These are phyloP conservation scores for Dillenia suffruticosa DNA, from an alignment of 164 flowering plant genomes.

Conservation along the genomic window DNA sequence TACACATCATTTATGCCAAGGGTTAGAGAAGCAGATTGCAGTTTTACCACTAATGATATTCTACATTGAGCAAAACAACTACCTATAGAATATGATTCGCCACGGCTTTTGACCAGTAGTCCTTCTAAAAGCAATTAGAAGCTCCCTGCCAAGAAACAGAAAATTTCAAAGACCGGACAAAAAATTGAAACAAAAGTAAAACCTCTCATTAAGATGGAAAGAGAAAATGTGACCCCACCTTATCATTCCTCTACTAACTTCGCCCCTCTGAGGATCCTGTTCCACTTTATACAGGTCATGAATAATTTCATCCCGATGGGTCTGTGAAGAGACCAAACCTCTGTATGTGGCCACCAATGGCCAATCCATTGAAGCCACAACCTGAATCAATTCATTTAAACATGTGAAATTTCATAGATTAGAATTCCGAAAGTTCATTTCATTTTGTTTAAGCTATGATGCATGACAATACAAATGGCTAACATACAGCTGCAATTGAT, in stretches of 20 bases:
- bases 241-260: conserved; percentile 54
- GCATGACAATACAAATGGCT: no score
- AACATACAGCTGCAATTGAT: conserved; percentile 45
- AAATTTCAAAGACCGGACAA: neutral
- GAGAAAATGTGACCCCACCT: conserved; percentile 29
- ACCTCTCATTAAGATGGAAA: neutral
- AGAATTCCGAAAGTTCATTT: no score
- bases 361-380: conserved; percentile 82
- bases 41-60: neutral
- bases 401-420: no score
- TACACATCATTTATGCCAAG: conserved; percentile 18
- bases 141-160: conserved; percentile 14
- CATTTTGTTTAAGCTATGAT: no score
- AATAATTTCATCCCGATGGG: conserved; percentile 57
- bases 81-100: conserved; percentile 85
- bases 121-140: conserved; percentile 41
- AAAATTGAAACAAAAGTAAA: neutral
- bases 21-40: neutral
- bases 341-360: conserved; percentile 53
- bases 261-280: conserved; percentile 41
- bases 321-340: conserved; percentile 55
- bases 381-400: conserved; percentile 24
- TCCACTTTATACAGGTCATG: conserved; percentile 48
- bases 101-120: conserved; percentile 52
- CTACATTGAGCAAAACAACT: neutral